These are phyloP conservation scores for Nidularia pulvinata DNA, from an alignment of 768 basidiomycete species.

Conservation along the genomic window DNA sequence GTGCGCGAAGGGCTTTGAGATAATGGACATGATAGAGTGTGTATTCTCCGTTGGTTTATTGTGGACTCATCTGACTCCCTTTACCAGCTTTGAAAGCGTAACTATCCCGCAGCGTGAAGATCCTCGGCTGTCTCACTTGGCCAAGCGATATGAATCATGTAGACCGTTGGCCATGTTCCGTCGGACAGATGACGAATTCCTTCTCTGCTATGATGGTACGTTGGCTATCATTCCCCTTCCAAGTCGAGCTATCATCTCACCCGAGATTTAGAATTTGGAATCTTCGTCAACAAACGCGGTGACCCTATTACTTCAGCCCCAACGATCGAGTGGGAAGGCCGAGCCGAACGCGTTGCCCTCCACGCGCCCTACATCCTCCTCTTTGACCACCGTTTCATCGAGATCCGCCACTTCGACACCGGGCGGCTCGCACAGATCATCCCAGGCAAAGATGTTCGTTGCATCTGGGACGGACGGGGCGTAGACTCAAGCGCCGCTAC, in stretches of 20 bases:
- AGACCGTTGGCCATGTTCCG: conserved; percentile 91
- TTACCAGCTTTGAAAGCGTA: conserved; percentile 72
- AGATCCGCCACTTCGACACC: conserved; percentile 82
- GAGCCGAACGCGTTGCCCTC: conserved; percentile 85
- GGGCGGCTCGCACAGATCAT: conserved; percentile 84
- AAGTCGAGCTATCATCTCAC: neutral
- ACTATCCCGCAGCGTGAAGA: conserved; percentile 83
- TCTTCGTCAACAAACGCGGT: conserved; percentile 93
- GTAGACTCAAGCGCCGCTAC: conserved; percentile 55
- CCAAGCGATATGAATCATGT: conserved; percentile 81
- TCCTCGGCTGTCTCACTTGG: conserved; percentile 59
- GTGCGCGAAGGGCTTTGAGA: conserved; percentile 94
- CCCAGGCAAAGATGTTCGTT: conserved; percentile 77
- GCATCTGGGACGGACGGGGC: conserved; percentile 87
- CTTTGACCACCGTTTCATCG: conserved; percentile 89
- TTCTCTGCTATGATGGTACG: conserved; percentile 87
- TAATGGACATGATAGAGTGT: conserved; percentile 94
- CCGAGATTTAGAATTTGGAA: conserved; percentile 69
- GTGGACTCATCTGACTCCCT: neutral
- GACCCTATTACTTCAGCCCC: conserved; percentile 70
- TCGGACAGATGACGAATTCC: conserved; percentile 82
- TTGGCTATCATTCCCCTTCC: neutral
- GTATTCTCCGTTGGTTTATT: conserved; percentile 18
- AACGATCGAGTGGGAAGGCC: conserved; percentile 95
- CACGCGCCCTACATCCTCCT: conserved; percentile 88